Conservation (phyloP, 441 rosid genomes). For the Bruguiera hainesii region DNA sequence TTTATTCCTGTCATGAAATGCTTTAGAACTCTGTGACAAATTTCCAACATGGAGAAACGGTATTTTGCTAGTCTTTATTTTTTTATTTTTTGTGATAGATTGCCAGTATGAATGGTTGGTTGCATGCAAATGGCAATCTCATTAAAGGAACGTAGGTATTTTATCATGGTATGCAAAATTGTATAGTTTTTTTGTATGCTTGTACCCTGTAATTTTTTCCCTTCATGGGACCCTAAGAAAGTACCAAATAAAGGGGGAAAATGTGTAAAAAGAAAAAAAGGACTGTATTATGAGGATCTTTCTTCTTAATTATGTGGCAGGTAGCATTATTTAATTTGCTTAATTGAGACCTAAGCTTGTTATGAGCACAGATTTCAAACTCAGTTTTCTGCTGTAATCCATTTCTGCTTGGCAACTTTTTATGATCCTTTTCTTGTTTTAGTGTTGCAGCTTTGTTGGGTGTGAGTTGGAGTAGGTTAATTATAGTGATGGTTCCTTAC, state of each 20-base stretch:
- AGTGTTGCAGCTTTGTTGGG: no score
- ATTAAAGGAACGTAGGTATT: neutral
- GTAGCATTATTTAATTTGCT: neutral
- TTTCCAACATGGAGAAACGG: slow-evolving; percentile 6
- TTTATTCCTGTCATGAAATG: slow-evolving; percentile 20
- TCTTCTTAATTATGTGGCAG: neutral
- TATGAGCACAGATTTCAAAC: neutral
- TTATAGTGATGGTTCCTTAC: no score
- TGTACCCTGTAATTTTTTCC: neutral
- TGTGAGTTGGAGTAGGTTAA: no score
- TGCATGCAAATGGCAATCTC: neutral
- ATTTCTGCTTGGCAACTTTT: neutral
- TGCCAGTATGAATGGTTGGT: slow-evolving; percentile 10
- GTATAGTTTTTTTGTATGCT: neutral
- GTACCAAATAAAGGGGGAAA: no score
- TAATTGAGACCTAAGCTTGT: neutral
- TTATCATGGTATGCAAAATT: neutral
- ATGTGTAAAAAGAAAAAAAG: no score
- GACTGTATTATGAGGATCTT: neutral
- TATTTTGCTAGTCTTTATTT: slow-evolving; percentile 5
- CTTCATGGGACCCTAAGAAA: no score
- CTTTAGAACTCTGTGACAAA: slow-evolving; percentile 13
- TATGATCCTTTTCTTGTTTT: no score
- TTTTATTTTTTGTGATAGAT: neutral
- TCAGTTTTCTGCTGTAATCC: neutral